Evolutionary conservation across 768 basidiomycete species (phyloP).

Genomic region (Suillus brevipes): DNA sequence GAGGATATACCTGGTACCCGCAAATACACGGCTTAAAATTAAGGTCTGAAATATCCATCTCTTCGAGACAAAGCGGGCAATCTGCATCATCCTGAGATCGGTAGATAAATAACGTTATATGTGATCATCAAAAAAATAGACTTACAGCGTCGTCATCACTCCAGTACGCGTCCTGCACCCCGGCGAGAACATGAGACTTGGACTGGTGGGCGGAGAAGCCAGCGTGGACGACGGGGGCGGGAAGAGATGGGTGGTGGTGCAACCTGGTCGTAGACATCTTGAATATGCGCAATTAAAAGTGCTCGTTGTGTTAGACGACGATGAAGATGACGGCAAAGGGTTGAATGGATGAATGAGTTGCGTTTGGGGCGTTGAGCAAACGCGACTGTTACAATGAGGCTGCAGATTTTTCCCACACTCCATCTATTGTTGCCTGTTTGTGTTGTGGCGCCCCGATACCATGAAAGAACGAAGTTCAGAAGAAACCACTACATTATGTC

Average conservation of each 20-base stretch:
- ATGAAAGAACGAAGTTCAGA: too few species aligned
- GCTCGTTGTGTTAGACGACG: constrained; percentile 15
- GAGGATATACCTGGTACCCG: constrained; percentile 81
- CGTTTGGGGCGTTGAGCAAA: constrained; percentile 5
- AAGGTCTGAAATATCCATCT: constrained; percentile 98
- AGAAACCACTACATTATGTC: too few species aligned
- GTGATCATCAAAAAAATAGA: constrained; percentile 15
- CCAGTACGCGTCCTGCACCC: constrained; percentile 96
- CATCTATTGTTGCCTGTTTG: constrained; percentile 2
- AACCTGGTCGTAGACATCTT: constrained; percentile 55
- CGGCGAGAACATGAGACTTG: constrained; percentile 83
- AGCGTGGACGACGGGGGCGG: constrained; percentile 72
- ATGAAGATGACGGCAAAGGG: constrained; percentile 15
- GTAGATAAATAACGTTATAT: constrained; percentile 17
- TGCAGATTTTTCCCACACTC: constrained; percentile 3
- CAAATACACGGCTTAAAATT: constrained; percentile 99
- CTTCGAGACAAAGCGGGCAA: constrained; percentile 96
- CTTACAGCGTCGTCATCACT: constrained; percentile 86
- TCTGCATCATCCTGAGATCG: constrained; percentile 87
- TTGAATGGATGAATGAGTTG: constrained; percentile 5
- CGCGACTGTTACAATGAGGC: constrained; percentile 6
- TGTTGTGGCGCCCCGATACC: background rate
- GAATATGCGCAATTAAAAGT: background rate
- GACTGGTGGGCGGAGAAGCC: constrained; percentile 73
- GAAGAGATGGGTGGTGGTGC: constrained; percentile 62